Evolutionary conservation across 2,329 filamentous ascomycete genomes (phyloP), one percentile per base, ranked within the genome.

Genomic region (Penicillium freii): DNA sequence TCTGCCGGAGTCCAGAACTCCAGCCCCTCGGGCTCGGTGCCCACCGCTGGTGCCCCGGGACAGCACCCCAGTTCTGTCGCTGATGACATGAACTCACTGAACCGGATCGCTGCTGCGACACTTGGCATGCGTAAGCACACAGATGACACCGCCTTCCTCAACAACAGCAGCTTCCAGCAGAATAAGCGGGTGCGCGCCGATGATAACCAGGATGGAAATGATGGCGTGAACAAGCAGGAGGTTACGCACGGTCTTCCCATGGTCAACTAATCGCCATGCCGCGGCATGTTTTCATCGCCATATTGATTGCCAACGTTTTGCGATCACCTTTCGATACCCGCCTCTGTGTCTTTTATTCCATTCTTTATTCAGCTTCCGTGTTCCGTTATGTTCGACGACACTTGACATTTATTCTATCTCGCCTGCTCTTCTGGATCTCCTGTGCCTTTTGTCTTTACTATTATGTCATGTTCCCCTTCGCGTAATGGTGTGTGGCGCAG

Each of bases 71-170:
- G 64, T 31, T 64, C 64, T 11, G 61, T 70, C 13, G 70, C 69
- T 9, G 75, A 77, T 45, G 73, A 76, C 48, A 69, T 77, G 64
- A 75, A 74, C 57, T 75, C 75, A 2, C 58, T 78, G 42, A 78
- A 78, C 56, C 73, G 74, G 27, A 77, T 78, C 51, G 75, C 75
- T 13, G 75, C 76, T 7, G 75, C 75, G 4, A 75, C 75, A 0
- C 66, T 78, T 3, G 75, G 75, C 23, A 76, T 77, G 73, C 74
- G 75, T 54, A 77, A 77, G 56, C 74, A 74, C 47, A 73, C 72
- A 5, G 73, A 75, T 19, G 74, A 76, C n/a, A 62, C 69, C 1
- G 67, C 63, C 46, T 76, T 72, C 57, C 55, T 75, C 42, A 67
- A 63, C 15, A 70, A 67, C 52, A 71, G 62, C 51, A 71, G 60